Conservation (phyloP, 2,329 filamentous ascomycete genomes). For the Colletotrichum echinochloae region DNA sequence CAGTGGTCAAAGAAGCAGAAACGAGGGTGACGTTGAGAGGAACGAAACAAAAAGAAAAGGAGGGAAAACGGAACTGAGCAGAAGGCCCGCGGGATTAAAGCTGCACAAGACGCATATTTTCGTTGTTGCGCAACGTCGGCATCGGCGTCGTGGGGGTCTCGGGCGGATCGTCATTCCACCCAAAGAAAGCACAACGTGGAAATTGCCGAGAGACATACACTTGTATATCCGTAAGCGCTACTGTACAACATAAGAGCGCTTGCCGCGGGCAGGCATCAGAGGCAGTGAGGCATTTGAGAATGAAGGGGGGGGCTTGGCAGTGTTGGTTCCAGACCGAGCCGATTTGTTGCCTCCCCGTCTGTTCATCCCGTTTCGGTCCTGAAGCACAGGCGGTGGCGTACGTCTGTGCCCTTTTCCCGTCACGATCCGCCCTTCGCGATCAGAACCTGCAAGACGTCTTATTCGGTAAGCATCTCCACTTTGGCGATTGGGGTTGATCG, state of each 20-base stretch:
- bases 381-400: neutral
- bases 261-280: too few relatives aligned
- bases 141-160: too few relatives aligned
- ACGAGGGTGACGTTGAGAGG: too few relatives aligned
- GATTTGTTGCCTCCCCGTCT: neutral
- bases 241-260: neutral
- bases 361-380: neutral
- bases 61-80: too few relatives aligned
- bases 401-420: neutral
- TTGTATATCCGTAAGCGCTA: neutral
- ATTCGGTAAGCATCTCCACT: neutral
- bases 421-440: neutral
- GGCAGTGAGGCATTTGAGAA: too few relatives aligned
- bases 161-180: too few relatives aligned
- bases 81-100: too few relatives aligned
- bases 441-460: constrained; percentile 4
- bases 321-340: neutral
- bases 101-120: too few relatives aligned
- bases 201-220: constrained; percentile 17
- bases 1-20: neutral
- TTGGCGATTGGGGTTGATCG: neutral
- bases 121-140: too few relatives aligned
- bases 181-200: too few relatives aligned
- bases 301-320: too few relatives aligned
- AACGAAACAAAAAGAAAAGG: neutral